Evolutionary conservation across 1,139 yeast species (phyloP).

Genomic region (Blastobotrys indianensis): DNA sequence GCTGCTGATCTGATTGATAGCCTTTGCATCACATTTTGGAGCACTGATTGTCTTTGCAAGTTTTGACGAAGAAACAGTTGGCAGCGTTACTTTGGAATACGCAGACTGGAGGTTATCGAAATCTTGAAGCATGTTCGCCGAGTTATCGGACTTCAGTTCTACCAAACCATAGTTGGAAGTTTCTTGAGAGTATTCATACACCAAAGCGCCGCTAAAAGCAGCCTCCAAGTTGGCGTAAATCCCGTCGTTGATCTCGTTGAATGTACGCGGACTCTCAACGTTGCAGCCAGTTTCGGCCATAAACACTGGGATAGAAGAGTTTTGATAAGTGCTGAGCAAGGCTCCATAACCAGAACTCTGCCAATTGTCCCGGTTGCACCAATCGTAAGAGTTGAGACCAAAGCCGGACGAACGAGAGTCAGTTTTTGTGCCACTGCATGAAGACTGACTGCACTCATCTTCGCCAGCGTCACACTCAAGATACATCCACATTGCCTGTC

Average conservation of each 20-base stretch:
- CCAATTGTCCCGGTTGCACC: constrained; percentile 75
- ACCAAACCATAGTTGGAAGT: constrained; percentile 67
- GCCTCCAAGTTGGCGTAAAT: constrained; percentile 49
- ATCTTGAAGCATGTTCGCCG: constrained; percentile 46
- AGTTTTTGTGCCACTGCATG: too few species aligned
- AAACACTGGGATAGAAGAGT: constrained; percentile 72
- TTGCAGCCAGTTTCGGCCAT: constrained; percentile 83
- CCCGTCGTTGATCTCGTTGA: constrained; percentile 56
- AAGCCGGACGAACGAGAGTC: constrained; percentile 71
- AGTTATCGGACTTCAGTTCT: constrained; percentile 39
- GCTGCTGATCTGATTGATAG: constrained; percentile 35
- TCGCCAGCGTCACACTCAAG: constrained; percentile 65
- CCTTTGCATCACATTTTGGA: constrained; percentile 27
- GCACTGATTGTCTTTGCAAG: constrained; percentile 29
- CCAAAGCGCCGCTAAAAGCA: constrained; percentile 71
- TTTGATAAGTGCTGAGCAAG: constrained; percentile 56
- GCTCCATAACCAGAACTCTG: constrained; percentile 61
- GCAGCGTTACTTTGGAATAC: constrained; percentile 39
- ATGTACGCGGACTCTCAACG: constrained; percentile 49
- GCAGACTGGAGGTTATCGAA: constrained; percentile 50
- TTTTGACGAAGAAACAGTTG: constrained; percentile 32
- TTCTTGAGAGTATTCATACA: constrained; percentile 70
- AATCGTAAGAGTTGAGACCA: constrained; percentile 83
- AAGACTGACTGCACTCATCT: not conserved
- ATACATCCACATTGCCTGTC: constrained; percentile 74